Base-by-base conservation (phyloP, 140 eudicot genomes). In the Oenanthe javanica region DNA sequence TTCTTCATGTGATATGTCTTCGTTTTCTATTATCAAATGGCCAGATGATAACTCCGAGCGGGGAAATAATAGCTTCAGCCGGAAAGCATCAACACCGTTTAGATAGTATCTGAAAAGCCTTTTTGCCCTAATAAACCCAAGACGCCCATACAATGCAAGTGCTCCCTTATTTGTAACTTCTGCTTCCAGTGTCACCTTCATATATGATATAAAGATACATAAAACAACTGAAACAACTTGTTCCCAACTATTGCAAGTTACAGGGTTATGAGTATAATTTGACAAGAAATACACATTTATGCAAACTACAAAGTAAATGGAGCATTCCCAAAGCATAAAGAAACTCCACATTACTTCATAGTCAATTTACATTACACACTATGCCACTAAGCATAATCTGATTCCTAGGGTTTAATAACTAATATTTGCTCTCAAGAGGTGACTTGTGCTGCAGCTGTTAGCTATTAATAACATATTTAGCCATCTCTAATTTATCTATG, bases 141-240 rank as follows among this genome's bases (percentile, higher is more conserved):
- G 87, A 15, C 97, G 90, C 6, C 97, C 97, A 12, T 94, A 94
- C 64, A 94, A 84, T 57, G 97, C 99, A 79, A 94, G 93, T 6
- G 99, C 99, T 49, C 99, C 97, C 72, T 94, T 94, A 82, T 94
- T 94, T 75, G 99, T 94, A 81, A 94, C 98, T 84, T 94, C 98
- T 63, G 98, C 97, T 88, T 94, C 98, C 79, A 94, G 82, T 43
- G 99, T 94, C 51, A 92, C 98, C 98, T 93, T 81, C 86, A 79
- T 80, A 77, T 42, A 42, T 49, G 13, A 27, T 27, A 72, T 43
- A 6, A 15, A 59, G 67, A 61, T 2, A n/a, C 69, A 61, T 61
- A 9, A 61, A 61, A 61, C 69, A 59, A 59, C 4, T 59, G 25
- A 80, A 38, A 38, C 81, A 79, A 45, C 10, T 7, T 46, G 69